Evolutionary conservation across 2,329 filamentous ascomycete species (phyloP), one percentile per base, ranked within the genome.

Genomic region (Dothistroma septosporum): DNA sequence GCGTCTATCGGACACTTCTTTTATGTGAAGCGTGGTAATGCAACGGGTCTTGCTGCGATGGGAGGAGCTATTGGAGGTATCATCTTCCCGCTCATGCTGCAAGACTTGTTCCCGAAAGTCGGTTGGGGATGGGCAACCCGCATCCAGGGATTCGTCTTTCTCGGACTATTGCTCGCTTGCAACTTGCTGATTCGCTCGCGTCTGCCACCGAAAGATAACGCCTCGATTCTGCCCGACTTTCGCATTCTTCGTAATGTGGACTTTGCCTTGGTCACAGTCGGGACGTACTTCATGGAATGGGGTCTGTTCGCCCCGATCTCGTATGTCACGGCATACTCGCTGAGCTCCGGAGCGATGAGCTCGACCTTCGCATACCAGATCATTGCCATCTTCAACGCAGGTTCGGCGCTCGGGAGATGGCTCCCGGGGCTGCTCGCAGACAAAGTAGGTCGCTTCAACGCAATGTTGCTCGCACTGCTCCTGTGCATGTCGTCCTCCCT

Each of bases 1-100:
- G 85, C 89, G 0, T 85, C 88, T 1, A 82, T 96, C 6, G 89
- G 89, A 0, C 91, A 96, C 73, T 96, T 85, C 79, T 97, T 96
- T 81, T 83, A 85, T 46, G 77, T 76, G 2, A 85, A 86, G 54
- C 86, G 92, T 21, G 92, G 89, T 2, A 80, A 89, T 57, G 91
- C 91, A 1, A 94, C 89, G 0, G 92, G 92, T 7, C 78, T 96
- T 49, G 90, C 91, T 4, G 85, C 87, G 2, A 88, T 89, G 0
- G 92, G 91, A 33, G 77, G 77, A 1, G 75, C 74, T 0, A 59
- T 79, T 1, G 78, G 78, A 7, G 78, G 78, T 47, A 71, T 80
- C 41, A 75, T 79, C 53, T 78, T 80, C 65, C 78, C 78, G 0
- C 62, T 80, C 33, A 76, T 77, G 61, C 66, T 80, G 21, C 76